Evolutionary conservation across 257 asterid species (phyloP).

Genomic region (Nicotiana undulata): DNA sequence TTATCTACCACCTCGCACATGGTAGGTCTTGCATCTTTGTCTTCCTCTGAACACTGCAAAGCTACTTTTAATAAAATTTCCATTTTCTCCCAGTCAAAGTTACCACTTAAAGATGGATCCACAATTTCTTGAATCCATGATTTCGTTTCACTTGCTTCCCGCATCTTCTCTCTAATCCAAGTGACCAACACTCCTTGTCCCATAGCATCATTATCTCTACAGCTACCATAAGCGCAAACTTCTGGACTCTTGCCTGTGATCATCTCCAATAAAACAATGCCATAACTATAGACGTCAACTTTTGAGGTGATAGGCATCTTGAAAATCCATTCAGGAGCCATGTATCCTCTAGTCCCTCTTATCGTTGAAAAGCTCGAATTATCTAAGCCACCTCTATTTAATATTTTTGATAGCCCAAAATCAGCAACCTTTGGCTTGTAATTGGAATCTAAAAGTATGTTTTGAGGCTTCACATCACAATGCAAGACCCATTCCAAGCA

Average conservation of each 20-base stretch:
- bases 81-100: conserved; percentile 12
- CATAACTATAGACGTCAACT: conserved; percentile 41
- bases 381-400: conserved; percentile 6
- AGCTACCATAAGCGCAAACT: background rate
- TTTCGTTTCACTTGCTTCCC: background rate
- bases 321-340: conserved; percentile 48
- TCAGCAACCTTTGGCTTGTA: conserved; percentile 35
- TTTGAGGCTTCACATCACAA: conserved; percentile 47
- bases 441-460: conserved; percentile 28
- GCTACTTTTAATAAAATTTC: conserved; percentile 22
- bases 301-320: conserved; percentile 35
- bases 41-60: conserved; percentile 23
- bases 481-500: conserved; percentile 41
- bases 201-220: background rate
- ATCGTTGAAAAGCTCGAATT: conserved; percentile 16
- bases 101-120: conserved; percentile 21
- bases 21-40: conserved; percentile 27
- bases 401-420: conserved; percentile 31
- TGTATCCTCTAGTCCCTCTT: conserved; percentile 41
- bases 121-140: conserved; percentile 17
- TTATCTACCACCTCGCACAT: conserved; percentile 27
- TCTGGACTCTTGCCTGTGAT: conserved; percentile 20
- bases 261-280: conserved; percentile 35
- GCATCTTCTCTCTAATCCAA: conserved; percentile 28
- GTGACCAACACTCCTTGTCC: conserved; percentile 14